phyloP scores from a whole-genome alignment of 2,329 filamentous ascomycete genomes.

The Ascocoryne sarcoides region DNA sequence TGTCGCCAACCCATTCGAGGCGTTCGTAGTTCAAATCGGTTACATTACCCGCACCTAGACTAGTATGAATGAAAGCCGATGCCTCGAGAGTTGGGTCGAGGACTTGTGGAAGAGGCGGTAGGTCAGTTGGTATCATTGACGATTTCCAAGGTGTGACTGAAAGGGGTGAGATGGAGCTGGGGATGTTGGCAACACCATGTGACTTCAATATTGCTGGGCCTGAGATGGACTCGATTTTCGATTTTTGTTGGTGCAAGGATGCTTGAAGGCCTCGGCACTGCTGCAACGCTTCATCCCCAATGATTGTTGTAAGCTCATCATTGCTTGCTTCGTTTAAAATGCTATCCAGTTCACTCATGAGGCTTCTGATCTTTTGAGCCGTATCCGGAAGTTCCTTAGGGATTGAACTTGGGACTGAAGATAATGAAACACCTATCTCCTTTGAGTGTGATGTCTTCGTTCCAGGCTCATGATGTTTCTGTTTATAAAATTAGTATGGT shows the following conservation, averaged over 20 bases:
- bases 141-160: constrained; percentile 41
- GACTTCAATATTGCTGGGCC: constrained; percentile 4
- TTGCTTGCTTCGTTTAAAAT: constrained; percentile 14
- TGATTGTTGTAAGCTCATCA: constrained; percentile 9
- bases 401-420: background rate
- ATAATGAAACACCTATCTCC: background rate
- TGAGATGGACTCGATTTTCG: constrained; percentile 1
- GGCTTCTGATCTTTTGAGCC: constrained; percentile 15
- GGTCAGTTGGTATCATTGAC: constrained; percentile 37
- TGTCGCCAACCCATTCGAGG: constrained; percentile 84
- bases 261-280: constrained; percentile 17
- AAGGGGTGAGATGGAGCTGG: constrained; percentile 16
- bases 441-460: background rate
- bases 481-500: background rate
- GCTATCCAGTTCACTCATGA: constrained; percentile 22
- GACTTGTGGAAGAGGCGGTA: constrained; percentile 55
- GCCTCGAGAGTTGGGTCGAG: constrained; percentile 48
- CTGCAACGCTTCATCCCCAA: constrained; percentile 16
- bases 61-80: constrained; percentile 57
- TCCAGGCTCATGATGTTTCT: background rate
- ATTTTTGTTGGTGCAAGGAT: constrained; percentile 10
- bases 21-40: constrained; percentile 57
- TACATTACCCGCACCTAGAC: constrained; percentile 11
- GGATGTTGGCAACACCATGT: constrained; percentile 14
- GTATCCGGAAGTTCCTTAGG: background rate